These are phyloP conservation scores for Wickerhamiella kurtzmanii DNA, from an alignment of 805 yeast genomes.

Conservation along the genomic window DNA sequence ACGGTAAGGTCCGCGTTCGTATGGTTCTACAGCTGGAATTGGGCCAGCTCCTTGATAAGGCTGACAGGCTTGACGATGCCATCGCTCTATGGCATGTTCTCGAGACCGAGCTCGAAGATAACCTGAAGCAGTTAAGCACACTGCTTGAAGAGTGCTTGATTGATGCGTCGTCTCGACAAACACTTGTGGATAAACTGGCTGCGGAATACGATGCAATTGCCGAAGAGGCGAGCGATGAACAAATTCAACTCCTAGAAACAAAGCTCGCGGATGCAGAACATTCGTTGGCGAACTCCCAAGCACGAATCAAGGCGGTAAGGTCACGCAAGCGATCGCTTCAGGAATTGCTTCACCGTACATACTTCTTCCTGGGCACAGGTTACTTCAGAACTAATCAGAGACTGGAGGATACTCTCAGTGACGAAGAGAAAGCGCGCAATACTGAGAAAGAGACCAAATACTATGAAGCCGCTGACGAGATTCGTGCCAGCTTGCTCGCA, in stretches of 20 bases:
- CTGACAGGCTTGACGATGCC: constrained; percentile 40
- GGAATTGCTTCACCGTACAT: constrained; percentile 48
- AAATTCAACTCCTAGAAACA: constrained; percentile 1
- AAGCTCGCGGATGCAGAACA: constrained; percentile 5
- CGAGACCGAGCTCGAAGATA: constrained; percentile 1
- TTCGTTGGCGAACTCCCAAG: constrained; percentile 5
- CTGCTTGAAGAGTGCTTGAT: constrained; percentile 3
- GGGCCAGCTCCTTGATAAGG: constrained; percentile 59
- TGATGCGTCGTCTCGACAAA: background rate
- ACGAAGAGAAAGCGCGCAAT: constrained; percentile 17
- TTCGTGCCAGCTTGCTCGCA: constrained; percentile 42
- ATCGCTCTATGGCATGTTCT: constrained; percentile 33
- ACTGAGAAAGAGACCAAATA: constrained; percentile 37
- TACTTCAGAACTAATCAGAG: constrained; percentile 25
- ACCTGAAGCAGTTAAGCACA: constrained; percentile 1
- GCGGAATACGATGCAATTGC: background rate
- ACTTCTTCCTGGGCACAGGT: constrained; percentile 42
- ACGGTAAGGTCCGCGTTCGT: constrained; percentile 5
- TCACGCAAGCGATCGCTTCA: constrained; percentile 8
- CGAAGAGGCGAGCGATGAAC: background rate
- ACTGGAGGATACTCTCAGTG: constrained; percentile 13
- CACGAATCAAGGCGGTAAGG: constrained; percentile 10
- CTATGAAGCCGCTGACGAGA: constrained; percentile 47
- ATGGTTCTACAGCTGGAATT: constrained; percentile 34
- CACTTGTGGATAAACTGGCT: background rate